Base-by-base conservation (phyloP, 140 eudicot genomes). In the Erigeron philadelphicus region DNA sequence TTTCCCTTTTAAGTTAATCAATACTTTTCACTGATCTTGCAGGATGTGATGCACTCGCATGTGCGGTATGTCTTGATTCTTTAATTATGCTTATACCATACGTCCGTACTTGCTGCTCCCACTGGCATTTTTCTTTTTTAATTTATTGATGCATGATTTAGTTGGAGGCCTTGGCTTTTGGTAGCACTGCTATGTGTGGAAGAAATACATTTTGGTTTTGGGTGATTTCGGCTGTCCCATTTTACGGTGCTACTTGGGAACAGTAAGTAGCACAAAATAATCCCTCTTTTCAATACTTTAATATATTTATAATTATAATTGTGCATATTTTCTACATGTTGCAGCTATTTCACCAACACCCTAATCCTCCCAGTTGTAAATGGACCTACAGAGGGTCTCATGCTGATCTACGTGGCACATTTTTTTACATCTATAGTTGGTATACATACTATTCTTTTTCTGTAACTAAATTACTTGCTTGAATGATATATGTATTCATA, bases 1-100 rank as follows among this genome's bases (percentile, higher is more conserved):
- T 18, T 38, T 44, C 5, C 18, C 3, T 11, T 58, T 43, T 60
- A 75, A 58, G 21, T 55, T 31, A 71, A 31, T 62, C 53, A 54
- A 55, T 45, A 52, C 10, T 5, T 46, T 53, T 64, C 23, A 35
- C 58, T 65, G 58, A 60, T 72, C n/a, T 42, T 59, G 76, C 83
- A 84, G 95, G 92, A 48, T 88, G 96, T 81, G 96, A 88, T 81
- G 92, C 96, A 47, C 92, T 88, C 65, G 96, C 82, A 11, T 85
- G 96, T 81, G 89, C 92, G 66, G 92, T 88, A 85, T 25, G 89
- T 62, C 44, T 16, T 78, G 3, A 48, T 52, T 55, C 44, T 16
- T 78, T 6, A 48, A 23, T 55, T 8, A 57, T 65, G 48, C 74
- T 50, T 71, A 13, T 25, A 66, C 2, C 0, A 15, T 21, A 21